Conservation (phyloP, 495 filamentous ascomycete species). For the Xylaria curta region DNA sequence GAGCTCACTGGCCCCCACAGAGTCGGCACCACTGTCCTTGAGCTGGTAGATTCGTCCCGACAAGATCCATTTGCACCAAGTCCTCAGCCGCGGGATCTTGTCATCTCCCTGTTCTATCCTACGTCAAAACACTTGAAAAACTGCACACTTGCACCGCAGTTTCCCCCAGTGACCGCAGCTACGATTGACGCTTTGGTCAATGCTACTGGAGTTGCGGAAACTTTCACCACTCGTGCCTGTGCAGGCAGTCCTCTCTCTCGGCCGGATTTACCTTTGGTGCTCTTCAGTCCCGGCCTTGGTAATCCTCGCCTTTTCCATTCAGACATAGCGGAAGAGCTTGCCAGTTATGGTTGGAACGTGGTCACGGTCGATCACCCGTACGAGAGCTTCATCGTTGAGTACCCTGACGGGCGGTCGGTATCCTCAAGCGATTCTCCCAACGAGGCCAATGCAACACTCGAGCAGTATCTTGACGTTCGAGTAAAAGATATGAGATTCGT, state of each 20-base stretch:
- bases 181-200: constrained; percentile 17
- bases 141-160: constrained; percentile 33
- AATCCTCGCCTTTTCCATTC: constrained; percentile 46
- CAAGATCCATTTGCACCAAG: constrained; percentile 44
- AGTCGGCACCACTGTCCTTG: constrained; percentile 29
- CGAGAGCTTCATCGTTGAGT: constrained; percentile 56
- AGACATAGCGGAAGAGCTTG: constrained; percentile 49
- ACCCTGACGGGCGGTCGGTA: constrained; percentile 50
- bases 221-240: constrained; percentile 26
- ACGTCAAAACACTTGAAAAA: constrained; percentile 25
- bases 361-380: constrained; percentile 58
- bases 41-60: constrained; percentile 43
- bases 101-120: constrained; percentile 48
- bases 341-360: constrained; percentile 57
- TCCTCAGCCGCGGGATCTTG: constrained; percentile 38
- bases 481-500: constrained; percentile 28
- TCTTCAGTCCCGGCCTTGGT: constrained; percentile 49
- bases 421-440: constrained; percentile 16
- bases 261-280: constrained; percentile 33
- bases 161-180: constrained; percentile 31
- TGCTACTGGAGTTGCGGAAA: constrained; percentile 14
- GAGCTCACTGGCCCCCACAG: constrained; percentile 24
- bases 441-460: constrained; percentile 1
- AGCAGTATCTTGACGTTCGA: constrained; percentile 16
- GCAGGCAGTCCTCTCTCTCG: constrained; percentile 15